phyloP scores from a whole-genome alignment of 148 eudicot genomes.

The Amaranthus palmeri region DNA sequence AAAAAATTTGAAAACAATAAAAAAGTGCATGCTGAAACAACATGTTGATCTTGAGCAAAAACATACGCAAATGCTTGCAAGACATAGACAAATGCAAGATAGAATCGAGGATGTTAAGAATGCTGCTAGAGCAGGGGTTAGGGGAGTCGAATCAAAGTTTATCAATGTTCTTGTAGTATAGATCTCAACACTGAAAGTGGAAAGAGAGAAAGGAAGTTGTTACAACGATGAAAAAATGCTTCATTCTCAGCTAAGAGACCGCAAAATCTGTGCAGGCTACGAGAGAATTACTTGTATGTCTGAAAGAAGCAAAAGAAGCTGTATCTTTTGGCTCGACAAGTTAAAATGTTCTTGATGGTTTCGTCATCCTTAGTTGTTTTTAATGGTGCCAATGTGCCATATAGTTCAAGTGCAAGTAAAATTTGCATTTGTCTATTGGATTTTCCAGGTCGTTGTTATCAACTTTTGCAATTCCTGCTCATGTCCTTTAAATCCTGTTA shows the following conservation, averaged over 20 bases:
- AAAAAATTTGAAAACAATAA: too few species aligned
- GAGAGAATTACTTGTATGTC: conserved; percentile 90
- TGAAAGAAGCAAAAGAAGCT: conserved; percentile 93
- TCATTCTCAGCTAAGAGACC: conserved; percentile 82
- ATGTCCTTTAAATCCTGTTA: too few species aligned
- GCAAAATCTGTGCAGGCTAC: conserved; percentile 98
- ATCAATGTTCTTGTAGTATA: conserved; percentile 84
- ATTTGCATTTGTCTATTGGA: too few species aligned
- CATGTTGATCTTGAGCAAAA: conserved; percentile 89
- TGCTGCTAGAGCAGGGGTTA: conserved; percentile 86
- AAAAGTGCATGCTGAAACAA: conserved; percentile 76
- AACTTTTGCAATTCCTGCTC: too few species aligned
- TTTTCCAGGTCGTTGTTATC: too few species aligned
- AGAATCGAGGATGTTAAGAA: conserved; percentile 91
- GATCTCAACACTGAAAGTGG: conserved; percentile 79
- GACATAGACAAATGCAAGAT: conserved; percentile 70
- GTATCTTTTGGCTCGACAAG: conserved; percentile 74
- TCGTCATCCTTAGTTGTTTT: not conserved
- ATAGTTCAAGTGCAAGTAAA: too few species aligned
- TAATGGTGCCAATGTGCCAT: too few species aligned
- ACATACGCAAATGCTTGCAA: conserved; percentile 75
- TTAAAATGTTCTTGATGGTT: not conserved
- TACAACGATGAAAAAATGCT: conserved; percentile 74
- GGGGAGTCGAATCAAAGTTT: conserved; percentile 81
- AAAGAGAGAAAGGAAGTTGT: conserved; percentile 74